Conservation (phyloP, 2,329 filamentous ascomycete species). For the Diaporthe eres region DNA sequence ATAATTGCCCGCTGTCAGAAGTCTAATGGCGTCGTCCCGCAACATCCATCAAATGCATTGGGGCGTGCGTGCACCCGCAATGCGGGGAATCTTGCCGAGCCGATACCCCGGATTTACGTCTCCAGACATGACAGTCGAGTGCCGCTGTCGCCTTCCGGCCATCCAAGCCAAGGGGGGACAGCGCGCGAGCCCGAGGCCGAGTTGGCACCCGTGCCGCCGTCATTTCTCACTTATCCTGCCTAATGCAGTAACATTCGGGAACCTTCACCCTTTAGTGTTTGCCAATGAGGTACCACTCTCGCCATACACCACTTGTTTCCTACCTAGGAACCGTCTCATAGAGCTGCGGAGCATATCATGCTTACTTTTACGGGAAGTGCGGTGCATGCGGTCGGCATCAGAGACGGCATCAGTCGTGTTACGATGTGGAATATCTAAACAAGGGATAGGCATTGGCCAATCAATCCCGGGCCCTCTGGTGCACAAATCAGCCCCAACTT, state of each 20-base stretch:
- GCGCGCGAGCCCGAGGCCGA: slow-evolving; percentile 23
- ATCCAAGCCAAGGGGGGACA: neutral
- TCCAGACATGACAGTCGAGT: neutral
- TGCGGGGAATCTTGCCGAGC: slow-evolving; percentile 27
- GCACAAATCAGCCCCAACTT: neutral
- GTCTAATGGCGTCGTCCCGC: neutral
- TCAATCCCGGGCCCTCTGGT: neutral
- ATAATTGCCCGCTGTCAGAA: neutral
- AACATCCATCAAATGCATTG: neutral
- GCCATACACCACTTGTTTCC: neutral
- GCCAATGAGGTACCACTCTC: neutral
- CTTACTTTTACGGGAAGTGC: too few relatives aligned
- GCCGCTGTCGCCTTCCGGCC: slow-evolving; percentile 10
- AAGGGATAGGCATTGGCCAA: neutral
- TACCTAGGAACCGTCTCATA: neutral
- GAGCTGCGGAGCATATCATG: neutral
- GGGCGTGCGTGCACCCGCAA: neutral
- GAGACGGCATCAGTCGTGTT: neutral
- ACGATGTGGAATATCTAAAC: neutral
- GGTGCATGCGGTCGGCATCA: neutral
- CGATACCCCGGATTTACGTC: neutral
- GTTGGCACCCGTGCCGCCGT: slow-evolving; percentile 11
- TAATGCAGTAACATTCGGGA: neutral
- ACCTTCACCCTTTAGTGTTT: neutral
- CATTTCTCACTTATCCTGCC: slow-evolving; percentile 15